Base-by-base conservation (phyloP, 768 basidiomycete genomes). In the Pholiota conissans region DNA sequence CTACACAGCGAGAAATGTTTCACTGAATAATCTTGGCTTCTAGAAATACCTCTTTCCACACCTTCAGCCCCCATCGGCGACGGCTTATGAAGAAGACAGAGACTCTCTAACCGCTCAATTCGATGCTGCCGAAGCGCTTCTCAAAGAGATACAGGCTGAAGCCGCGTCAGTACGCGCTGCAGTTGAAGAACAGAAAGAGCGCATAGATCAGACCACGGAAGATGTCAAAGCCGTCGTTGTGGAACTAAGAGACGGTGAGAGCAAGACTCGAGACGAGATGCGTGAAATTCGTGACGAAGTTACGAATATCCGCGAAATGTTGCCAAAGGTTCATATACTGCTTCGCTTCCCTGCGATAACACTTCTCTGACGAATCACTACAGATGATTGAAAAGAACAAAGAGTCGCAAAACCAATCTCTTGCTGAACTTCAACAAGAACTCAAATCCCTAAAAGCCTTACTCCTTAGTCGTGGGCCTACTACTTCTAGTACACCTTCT, bases 311-410 rank as follows among this genome's bases (percentile, higher is more conserved):
- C 85, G 90, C 18, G 95, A 96, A 61, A 88, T 95, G 86, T 73
- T 99, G 16, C 97, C 97, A 5, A 94, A 91, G 84, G 97, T 95
- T 60, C 26, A 75, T 67, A 11, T 47, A 20, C 9, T 26, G n/a
- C n/a, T 55, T 59, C 18, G 40, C 24, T 42, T 32, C 18, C 34
- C n/a, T n/a, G n/a, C n/a, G n/a, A n/a, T n/a, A 58, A 47, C 11
- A n/a, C 53, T 35, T 6, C 47, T 10, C 27, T 58, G 28, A 58
- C 30, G 35, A n/a, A 27, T 58, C 24, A 51, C 29, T 57, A 47
- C 13, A 98, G 95, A 92, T 98, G 91, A 89, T 97, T 52, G 93
- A 97, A 55, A 95, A 92, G 75, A 92, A 89, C 69, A 91, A 93
- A 69, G 89, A 93, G 54, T 81, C 84, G 13, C 94, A 97, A 71